Base-by-base conservation (phyloP, 495 filamentous ascomycete genomes). In the Cudoniella acicularis region DNA sequence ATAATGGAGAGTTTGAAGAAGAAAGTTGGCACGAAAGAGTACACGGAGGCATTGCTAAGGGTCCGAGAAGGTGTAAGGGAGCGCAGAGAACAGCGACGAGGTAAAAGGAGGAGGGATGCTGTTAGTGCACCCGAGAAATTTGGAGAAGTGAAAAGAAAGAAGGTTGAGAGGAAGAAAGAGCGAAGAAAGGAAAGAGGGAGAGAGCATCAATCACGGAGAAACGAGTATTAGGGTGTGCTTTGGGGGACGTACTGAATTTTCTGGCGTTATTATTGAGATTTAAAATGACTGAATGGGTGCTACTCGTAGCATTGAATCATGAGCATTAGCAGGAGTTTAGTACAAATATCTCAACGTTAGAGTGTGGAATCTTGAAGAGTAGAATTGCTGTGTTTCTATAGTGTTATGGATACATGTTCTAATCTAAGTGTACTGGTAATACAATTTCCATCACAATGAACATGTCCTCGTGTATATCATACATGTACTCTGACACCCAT, bases 81-180 rank as follows among this genome's bases (percentile, higher is more conserved):
- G 66, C 81, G 86, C 65, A 79, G 94, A 60, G 84, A 88, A 63
- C 82, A 81, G 50, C 74, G 94, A 68, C 84, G 87, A 42, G 80
- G 75, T 53, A 97, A 98, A 80, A 78, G 94, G 64, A 87, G 87
- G 68, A 87, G 97, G 57, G 91, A 93, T 66, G 87, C 88, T 24
- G 86, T 98, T 18, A 80, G 78, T 24, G 83, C 87, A 59, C 93
- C 94, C 10, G 91, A 96, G 76, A 85, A 77, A 64, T 81, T 81
- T 57, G 90, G 85, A 10, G 77, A 78, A 66, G 84, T 87, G 63
- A 98, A 98, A 85, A 84, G 81, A 72, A 88, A 85, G 73, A 93
- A 88, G 75, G 84, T 87, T 57, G 92, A 92, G 64, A 86, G 84
- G 75, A 92, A 93, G 80, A 91, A 85, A 71, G 87, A 83, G 62